A percentile compares a stretch with the other conserved stretches of the same genome.
Conservation (phyloP, 768 basidiomycete species). For the Panus rudis region DNA sequence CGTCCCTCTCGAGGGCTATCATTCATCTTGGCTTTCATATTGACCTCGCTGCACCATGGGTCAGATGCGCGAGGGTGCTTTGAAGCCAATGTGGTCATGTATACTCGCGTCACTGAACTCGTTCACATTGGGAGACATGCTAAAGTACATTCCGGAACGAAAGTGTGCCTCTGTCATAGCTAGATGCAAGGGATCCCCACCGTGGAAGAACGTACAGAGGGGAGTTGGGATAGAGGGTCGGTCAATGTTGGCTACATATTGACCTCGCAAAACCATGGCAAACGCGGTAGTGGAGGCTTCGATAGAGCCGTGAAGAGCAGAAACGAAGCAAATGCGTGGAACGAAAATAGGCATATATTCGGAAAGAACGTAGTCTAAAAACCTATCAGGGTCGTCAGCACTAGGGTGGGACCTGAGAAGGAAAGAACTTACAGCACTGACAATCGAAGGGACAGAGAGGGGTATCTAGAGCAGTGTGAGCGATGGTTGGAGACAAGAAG, state of each 20-base stretch:
- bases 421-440: conserved; percentile 62
- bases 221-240: background rate
- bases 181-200: too few species aligned
- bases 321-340: background rate
- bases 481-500: conserved; percentile 2
- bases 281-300: conserved; percentile 23
- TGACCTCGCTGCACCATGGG: too few species aligned
- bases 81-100: too few species aligned
- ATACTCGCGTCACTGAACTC: too few species aligned
- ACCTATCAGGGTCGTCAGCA: conserved; percentile 1
- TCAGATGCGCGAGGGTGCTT: too few species aligned
- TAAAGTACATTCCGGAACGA: too few species aligned
- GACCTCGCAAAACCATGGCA: conserved; percentile 21
- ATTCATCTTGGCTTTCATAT: too few species aligned
- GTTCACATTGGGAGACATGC: too few species aligned
- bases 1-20: too few species aligned
- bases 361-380: background rate
- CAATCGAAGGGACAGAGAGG: conserved; percentile 86
- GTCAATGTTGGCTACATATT: conserved; percentile 23
- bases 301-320: conserved; percentile 19
- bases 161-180: too few species aligned
- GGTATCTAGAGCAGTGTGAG: conserved; percentile 47
- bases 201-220: conserved; percentile 1
- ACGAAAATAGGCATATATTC: background rate
- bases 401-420: background rate